phyloP scores from a whole-genome alignment of 2,329 filamentous ascomycete species.

The Periconia sp. region DNA sequence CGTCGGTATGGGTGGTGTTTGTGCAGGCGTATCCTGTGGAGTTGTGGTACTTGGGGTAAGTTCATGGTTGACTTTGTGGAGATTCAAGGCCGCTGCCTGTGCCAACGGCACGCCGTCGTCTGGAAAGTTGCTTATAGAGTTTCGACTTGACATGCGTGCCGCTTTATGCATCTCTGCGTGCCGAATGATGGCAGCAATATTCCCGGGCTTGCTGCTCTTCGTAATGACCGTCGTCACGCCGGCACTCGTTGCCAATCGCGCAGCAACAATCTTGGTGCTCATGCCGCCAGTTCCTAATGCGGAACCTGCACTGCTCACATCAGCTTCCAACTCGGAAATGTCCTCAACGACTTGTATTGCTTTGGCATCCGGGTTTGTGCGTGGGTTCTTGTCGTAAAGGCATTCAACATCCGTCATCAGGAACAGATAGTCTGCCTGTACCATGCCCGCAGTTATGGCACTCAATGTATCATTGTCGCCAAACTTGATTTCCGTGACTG shows the following conservation, averaged over 20 bases:
- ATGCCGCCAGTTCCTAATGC: conserved; percentile 93
- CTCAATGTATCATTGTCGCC: conserved; percentile 98
- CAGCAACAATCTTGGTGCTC: conserved; percentile 96
- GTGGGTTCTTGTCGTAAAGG: conserved; percentile 93
- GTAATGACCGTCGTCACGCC: conserved; percentile 97
- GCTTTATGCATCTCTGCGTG: conserved; percentile 72
- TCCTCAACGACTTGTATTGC: conserved; percentile 93
- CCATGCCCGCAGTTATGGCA: conserved; percentile 95
- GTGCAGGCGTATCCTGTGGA: conserved; percentile 37
- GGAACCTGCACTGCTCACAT: conserved; percentile 90
- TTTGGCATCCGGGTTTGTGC: conserved; percentile 81
- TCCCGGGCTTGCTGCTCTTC: conserved; percentile 88
- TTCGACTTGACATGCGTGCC: conserved; percentile 34
- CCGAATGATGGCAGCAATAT: conserved; percentile 84
- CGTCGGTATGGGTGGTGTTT: conserved; percentile 24
- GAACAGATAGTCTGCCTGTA: conserved; percentile 94
- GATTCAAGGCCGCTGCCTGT: conserved; percentile 27
- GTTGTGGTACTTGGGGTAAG: conserved; percentile 30
- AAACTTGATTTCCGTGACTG: conserved; percentile 98
- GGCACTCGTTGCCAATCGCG: conserved; percentile 87
- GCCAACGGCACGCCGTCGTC: conserved; percentile 28
- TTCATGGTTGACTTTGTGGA: conserved; percentile 26
- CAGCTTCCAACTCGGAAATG: conserved; percentile 79
- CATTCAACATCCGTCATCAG: conserved; percentile 99
- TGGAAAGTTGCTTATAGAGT: conserved; percentile 36